Evolutionary conservation across 192 early-diverging fungal species (phyloP), one percentile per base, ranked within the genome.

Genomic region (Backusella tarrabulga): DNA sequence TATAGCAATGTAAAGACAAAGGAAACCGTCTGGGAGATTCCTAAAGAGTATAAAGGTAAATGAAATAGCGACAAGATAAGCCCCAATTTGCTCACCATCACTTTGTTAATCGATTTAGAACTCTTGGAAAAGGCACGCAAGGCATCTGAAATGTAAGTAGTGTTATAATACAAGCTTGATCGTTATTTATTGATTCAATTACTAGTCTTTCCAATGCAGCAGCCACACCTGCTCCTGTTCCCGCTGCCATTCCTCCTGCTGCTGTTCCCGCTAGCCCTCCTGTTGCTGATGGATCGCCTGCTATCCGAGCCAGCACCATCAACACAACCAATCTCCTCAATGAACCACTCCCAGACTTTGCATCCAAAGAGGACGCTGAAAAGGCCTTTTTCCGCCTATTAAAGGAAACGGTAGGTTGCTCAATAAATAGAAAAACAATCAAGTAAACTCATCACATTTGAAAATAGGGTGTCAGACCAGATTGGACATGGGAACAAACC

Each of bases 401-500:
- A 9, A 87, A 88, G 56, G 86, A 90, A 32, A 90, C 88, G 12
- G 93, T 93, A 81, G 40, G 83, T 50, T 34, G 14, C 34, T 40
- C 38, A 56, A 67, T 41, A 52, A 23, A 42, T 32, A 42, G 12
- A 75, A 7, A 68, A 23, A 54, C 32, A 32, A 32, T 3, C 32
- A 32, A 32, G 32, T 32, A 32, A 32, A 32, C 32, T 32, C 32
- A 32, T 32, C 32, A 32, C 3, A 68, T 41, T 9, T 35, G 17
- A 77, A 23, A 42, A 17, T 76, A 95, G 92, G 90, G 91, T 15
- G 94, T 97, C 0, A 88, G 88, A 34, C 81, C 93, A 19, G 85
- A 91, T 36, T 97, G 96, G 97, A 91, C 92, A 12, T 98, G 98
- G 98, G 96, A 97, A 74, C 89, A 97, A 75, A 90, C 95, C 11